Conservation (phyloP, 306 rosid species). For the Senna siamea region DNA sequence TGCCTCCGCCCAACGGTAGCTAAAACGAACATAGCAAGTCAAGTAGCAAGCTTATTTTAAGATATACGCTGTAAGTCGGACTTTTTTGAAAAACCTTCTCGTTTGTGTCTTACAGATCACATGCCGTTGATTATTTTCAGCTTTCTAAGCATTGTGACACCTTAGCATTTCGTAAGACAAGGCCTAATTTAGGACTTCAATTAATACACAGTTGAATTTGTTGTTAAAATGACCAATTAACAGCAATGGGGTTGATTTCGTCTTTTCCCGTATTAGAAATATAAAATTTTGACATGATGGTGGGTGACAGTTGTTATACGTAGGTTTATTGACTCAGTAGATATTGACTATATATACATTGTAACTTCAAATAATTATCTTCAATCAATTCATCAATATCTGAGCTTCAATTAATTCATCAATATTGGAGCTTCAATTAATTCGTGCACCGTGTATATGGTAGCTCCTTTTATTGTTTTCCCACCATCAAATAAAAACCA, state of each 20-base stretch:
- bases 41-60: background rate
- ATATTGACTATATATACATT: conserved; percentile 3
- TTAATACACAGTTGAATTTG: background rate
- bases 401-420: background rate
- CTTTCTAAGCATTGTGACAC: background rate
- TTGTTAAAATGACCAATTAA: background rate
- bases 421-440: background rate
- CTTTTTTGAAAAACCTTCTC: background rate
- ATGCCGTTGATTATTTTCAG: background rate
- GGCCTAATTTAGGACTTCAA: background rate
- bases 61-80: no score
- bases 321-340: conserved; percentile 8
- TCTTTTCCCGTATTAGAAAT: background rate
- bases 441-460: no score
- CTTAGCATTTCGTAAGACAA: background rate
- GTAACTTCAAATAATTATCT: background rate
- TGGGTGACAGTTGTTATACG: conserved; percentile 27
- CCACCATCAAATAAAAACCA: background rate
- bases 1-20: no score
- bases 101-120: background rate
- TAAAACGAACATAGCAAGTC: background rate
- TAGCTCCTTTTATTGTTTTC: background rate
- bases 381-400: no score
- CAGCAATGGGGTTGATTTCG: background rate
- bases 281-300: no score